Base-by-base conservation (phyloP, 306 rosid genomes). In the Inga leiocalycina region DNA sequence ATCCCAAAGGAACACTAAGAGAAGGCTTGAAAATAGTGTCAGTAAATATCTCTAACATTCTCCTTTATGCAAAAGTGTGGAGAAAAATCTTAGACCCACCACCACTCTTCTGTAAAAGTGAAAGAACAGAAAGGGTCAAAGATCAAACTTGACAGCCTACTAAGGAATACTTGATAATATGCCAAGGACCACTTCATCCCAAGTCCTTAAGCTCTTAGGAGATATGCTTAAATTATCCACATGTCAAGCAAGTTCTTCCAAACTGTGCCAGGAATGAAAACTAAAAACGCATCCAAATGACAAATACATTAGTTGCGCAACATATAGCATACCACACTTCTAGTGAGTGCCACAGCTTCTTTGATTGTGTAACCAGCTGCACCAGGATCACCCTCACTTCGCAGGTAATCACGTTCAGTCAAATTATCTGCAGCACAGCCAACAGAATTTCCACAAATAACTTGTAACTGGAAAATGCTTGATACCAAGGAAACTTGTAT, bases 281-380 rank as follows among this genome's bases (percentile, higher is more conserved):
- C 30, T 74, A 67, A 43, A 20, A 35, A 20, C 43, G 24, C 79
- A 83, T 56, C 83, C 37, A 85, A 56, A 48, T 76, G 65, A 80
- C 88, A 49, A 51, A 71, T 43, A 65, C 43, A 37, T 69, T 30
- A 14, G 4, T 48, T 45, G 22, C 71, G 81, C 74, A 83, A 75
- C 71, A 71, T 79, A 85, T 69, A 71, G 74, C 85, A 75, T 79
- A 96, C 99, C 97, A 96, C 98, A 90, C 98, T 96, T 83, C 91
- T 88, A 37, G 97, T 91, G 66, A 94, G 95, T 32, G 89, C 90
- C 75, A 91, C 88, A 37, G 98, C 98, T 87, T 96, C 98, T 87
- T 90, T 96, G 81, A 96, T 90, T 76, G 98, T 92, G 86, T 94
- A 96, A 85, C 99, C 99, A 41, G 90, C 89, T 68, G 97, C 97